Base-by-base conservation (phyloP, 2,329 filamentous ascomycete species). In the Lecanicillium sp. region DNA sequence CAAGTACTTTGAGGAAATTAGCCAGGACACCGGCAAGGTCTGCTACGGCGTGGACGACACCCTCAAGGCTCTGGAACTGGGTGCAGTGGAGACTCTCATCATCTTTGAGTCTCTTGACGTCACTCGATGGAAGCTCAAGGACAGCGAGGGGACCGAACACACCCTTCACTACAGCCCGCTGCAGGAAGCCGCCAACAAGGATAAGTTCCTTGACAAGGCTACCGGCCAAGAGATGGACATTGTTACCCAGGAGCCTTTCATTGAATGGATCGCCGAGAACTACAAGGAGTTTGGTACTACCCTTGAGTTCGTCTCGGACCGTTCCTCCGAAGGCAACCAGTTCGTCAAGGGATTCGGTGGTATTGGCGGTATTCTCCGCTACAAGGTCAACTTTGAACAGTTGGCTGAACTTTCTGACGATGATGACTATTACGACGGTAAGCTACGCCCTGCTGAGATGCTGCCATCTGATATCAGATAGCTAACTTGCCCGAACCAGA, bases 341-440 rank as follows among this genome's bases (percentile, higher is more conserved):
- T 98, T 98, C 67, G 92, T 98, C 57, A 96, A 95, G 73, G 92
- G 92, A 48, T 98, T 98, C 59, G 92, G 92, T 81, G 92, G 92
- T 58, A 95, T 98, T 54, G 92, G 92, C 51, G 90, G 90, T 48
- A 83, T 98, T 57, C 80, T 98, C 60, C 88, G 92, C 53, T 98
- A 98, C 80, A 95, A 95, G 74, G 87, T 98, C 74, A 98, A 98
- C 74, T 98, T 98, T 70, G 94, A 98, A 70, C 94, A 98, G 67
- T 77, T 98, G 65, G 84, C 83, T 64, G 92, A 96, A 63, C 75
- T 84, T 57, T 89, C 94, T 63, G 85, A 92, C 61, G 84, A 89
- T 65, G 90, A 96, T 62, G 90, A 90, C 67, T 95, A 94, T 72
- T 95, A 94, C 70, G 75, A 78, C 65, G 73, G 71, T 70, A 53